Conservation (phyloP, 192 early-diverging fungal genomes). For the Rhizoclosmatium globosum region DNA sequence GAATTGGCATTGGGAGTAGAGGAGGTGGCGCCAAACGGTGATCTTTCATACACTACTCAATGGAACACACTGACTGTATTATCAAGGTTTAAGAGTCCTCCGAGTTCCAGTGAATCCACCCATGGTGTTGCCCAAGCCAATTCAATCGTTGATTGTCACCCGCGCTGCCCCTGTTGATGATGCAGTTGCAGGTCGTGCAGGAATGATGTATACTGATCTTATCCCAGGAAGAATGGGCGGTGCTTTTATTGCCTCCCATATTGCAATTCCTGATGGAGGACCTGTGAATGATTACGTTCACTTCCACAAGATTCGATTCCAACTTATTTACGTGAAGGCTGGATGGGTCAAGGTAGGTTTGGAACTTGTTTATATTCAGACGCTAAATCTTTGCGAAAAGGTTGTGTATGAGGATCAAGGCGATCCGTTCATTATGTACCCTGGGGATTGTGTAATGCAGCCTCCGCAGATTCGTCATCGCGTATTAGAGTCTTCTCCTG, state of each 20-base stretch:
- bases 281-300: slow-evolving; percentile 49
- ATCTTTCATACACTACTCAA: neutral
- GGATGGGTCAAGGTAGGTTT: slow-evolving; percentile 47
- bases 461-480: slow-evolving; percentile 45
- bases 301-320: slow-evolving; percentile 44
- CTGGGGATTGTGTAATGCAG: slow-evolving; percentile 45
- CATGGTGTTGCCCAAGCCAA: neutral
- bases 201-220: slow-evolving; percentile 42
- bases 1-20: neutral
- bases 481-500: slow-evolving; percentile 37
- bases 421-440: slow-evolving; percentile 41
- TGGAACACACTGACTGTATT: neutral
- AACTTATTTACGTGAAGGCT: slow-evolving; percentile 39
- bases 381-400: too few relatives aligned
- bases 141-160: neutral
- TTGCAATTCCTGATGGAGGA: slow-evolving; percentile 39
- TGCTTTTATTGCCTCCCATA: slow-evolving; percentile 39
- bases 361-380: neutral
- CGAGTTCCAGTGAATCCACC: neutral
- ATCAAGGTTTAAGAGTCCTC: neutral
- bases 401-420: slow-evolving; percentile 39
- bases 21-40: slow-evolving; percentile 3
- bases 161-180: slow-evolving; percentile 4
- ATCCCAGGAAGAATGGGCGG: slow-evolving; percentile 42
- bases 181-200: slow-evolving; percentile 22